Evolutionary conservation across 208 protist genomes (phyloP), one percentile per base, ranked within the genome.

Genomic region (Trypanosoma cruzi): DNA sequence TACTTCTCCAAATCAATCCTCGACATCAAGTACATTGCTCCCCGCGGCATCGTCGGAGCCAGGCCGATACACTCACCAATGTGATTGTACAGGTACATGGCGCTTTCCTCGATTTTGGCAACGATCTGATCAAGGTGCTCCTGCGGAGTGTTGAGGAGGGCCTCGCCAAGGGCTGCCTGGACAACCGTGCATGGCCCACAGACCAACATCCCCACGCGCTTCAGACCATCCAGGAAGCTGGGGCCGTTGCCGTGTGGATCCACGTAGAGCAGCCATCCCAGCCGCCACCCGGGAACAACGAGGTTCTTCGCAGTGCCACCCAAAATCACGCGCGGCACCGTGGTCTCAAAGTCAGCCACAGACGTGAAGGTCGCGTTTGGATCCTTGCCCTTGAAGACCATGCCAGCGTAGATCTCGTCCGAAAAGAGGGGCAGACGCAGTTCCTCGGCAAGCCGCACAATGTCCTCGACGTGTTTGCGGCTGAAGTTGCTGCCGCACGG

Each of bases 371-470:
- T 58, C 22, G 50, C 44, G 28, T 83, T 80, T 10, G 84, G 60
- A 72, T n/a, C n/a, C n/a, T n/a, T n/a, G n/a, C n/a, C n/a, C n/a
- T n/a, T n/a, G n/a, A 97, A 98, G 24, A 95, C 88, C 80, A 98
- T 89, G 40, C 94, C 90, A 3, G 86, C 91, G 88, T 99, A 99
- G 54, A 99, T 98, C 73, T 99, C 97, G 60, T 99, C 97, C 14
- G 91, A 69, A 60, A 99, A 94, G 64, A 99, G 93, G 16, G 94
- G 93, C 16, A 99, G 57, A 49, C 84, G 61, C 71, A 93, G 77
- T 57, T 92, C 71, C 66, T 96, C 79, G 18, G 93, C 96, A 18
- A 98, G 73, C 53, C 79, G 73, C 18, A 97, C 49, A 55, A 97
- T 75, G 54, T 83, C 87, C 44, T 74, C 56, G 16, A 98, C 56